phyloP scores from a whole-genome alignment of 768 basidiomycete species.

The Clitopilus hobsonii region DNA sequence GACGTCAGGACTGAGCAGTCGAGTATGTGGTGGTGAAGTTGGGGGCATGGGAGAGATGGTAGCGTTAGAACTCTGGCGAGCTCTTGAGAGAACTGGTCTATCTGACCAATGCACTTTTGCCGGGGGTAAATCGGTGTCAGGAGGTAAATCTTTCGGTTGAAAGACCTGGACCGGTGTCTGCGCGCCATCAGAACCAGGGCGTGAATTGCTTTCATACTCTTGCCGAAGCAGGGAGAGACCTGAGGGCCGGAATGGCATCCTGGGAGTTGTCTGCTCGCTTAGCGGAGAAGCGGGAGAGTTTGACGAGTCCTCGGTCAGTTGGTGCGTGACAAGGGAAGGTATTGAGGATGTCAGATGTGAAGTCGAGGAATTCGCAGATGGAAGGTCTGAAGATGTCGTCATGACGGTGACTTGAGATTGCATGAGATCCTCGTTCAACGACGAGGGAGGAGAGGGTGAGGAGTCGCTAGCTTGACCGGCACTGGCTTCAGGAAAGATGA shows the following conservation, averaged over 20 bases:
- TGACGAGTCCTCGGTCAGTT: background rate
- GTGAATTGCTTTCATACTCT: constrained; percentile 6
- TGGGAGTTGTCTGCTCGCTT: constrained; percentile 12
- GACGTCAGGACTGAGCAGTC: background rate
- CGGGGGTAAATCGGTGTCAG: constrained; percentile 6
- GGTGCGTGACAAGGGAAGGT: constrained; percentile 4
- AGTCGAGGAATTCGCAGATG: constrained; percentile 10
- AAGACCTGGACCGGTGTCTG: constrained; percentile 5
- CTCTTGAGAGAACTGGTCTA: constrained; percentile 8
- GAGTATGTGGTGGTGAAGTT: background rate
- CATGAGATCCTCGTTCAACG: constrained; percentile 7
- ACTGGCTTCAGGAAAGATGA: constrained; percentile 31
- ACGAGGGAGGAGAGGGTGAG: constrained; percentile 7
- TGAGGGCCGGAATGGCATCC: constrained; percentile 23
- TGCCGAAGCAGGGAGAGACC: constrained; percentile 33
- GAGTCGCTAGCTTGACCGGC: constrained; percentile 4
- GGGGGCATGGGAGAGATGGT: background rate
- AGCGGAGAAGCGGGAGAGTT: constrained; percentile 11
- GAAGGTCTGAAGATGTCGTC: background rate
- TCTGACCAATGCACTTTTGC: constrained; percentile 7
- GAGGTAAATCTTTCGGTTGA: constrained; percentile 4
- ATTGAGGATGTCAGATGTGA: constrained; percentile 7
- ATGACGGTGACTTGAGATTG: constrained; percentile 9
- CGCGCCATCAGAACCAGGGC: constrained; percentile 8
- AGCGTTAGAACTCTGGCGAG: constrained; percentile 5